Conservation (phyloP, 306 rosid genomes). For the Inga leiocalycina region DNA sequence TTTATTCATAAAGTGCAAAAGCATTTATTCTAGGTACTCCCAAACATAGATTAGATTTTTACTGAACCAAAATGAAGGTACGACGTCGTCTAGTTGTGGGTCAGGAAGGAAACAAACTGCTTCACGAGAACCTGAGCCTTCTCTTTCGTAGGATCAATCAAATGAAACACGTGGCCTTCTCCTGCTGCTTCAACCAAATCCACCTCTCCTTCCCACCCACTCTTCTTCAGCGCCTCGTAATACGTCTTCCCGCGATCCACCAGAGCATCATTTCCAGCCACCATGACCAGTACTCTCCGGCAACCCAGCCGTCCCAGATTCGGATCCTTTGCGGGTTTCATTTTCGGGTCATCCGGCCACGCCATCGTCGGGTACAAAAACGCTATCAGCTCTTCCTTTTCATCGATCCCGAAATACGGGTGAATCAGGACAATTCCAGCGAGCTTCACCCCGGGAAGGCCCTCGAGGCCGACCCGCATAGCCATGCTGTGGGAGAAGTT, state of each 20-base stretch:
- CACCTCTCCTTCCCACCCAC: constrained; percentile 50
- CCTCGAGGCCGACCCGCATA: constrained; percentile 4
- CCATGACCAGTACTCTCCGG: constrained; percentile 36
- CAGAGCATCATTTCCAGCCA: constrained; percentile 48
- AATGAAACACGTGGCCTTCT: constrained; percentile 51
- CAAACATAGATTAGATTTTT: too few species aligned
- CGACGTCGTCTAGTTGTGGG: not conserved
- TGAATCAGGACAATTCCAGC: constrained; percentile 53
- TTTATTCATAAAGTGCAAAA: too few species aligned
- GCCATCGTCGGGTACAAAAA: constrained; percentile 29
- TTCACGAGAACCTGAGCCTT: constrained; percentile 30
- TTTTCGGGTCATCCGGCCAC: constrained; percentile 39
- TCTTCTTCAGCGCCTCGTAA: constrained; percentile 38
- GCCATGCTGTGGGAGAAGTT: constrained; percentile 51
- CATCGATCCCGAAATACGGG: constrained; percentile 49
- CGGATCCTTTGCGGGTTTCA: constrained; percentile 44
- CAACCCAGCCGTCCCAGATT: constrained; percentile 38
- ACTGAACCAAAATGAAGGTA: too few species aligned
- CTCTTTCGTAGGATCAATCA: constrained; percentile 29
- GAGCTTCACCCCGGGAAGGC: constrained; percentile 19
- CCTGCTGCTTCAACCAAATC: constrained; percentile 41
- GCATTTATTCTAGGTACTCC: too few species aligned
- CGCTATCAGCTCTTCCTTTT: constrained; percentile 13
- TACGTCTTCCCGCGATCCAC: constrained; percentile 39
- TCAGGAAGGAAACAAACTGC: constrained; percentile 31